phyloP scores from a whole-genome alignment of 2,329 filamentous ascomycete species.

The Aspergillus terreus region DNA sequence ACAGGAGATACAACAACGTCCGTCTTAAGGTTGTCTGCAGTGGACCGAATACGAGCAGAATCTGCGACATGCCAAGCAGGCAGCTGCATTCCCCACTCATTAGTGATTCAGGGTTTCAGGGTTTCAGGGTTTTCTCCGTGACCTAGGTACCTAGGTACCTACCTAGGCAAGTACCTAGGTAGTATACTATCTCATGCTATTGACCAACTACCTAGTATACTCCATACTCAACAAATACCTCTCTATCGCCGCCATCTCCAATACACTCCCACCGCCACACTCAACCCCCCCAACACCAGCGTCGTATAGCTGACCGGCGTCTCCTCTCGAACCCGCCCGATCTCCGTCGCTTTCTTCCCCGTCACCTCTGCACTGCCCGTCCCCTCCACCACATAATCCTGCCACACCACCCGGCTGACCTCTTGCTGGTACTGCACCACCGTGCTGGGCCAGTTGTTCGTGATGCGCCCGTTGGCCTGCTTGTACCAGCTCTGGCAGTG shows the following conservation, averaged over 20 bases:
- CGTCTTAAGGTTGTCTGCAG: too few relatives aligned
- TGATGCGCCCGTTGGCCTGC: slow-evolving; percentile 51
- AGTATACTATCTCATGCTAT: too few relatives aligned
- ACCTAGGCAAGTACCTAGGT: too few relatives aligned
- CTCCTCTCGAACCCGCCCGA: slow-evolving; percentile 36
- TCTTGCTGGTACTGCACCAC: slow-evolving; percentile 54
- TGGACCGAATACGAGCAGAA: too few relatives aligned
- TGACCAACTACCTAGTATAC: too few relatives aligned
- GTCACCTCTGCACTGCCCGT: slow-evolving; percentile 19
- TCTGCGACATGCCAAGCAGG: too few relatives aligned
- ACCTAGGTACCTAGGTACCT: too few relatives aligned
- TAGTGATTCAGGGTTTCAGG: too few relatives aligned
- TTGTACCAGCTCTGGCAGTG: slow-evolving; percentile 58
- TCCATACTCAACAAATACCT: too few relatives aligned
- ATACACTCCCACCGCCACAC: slow-evolving; percentile 44
- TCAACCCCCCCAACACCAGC: slow-evolving; percentile 66
- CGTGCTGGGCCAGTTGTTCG: slow-evolving; percentile 55
- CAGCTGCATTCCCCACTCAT: too few relatives aligned
- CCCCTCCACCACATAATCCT: slow-evolving; percentile 27
- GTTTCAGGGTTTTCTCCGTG: too few relatives aligned
- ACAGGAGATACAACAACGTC: too few relatives aligned
- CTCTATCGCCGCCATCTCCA: background rate
- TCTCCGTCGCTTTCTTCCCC: slow-evolving; percentile 20
- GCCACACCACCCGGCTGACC: slow-evolving; percentile 27
- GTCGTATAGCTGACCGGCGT: slow-evolving; percentile 27